Conservation (phyloP, 75 land plant genomes). For the Cryptomeria japonica region DNA sequence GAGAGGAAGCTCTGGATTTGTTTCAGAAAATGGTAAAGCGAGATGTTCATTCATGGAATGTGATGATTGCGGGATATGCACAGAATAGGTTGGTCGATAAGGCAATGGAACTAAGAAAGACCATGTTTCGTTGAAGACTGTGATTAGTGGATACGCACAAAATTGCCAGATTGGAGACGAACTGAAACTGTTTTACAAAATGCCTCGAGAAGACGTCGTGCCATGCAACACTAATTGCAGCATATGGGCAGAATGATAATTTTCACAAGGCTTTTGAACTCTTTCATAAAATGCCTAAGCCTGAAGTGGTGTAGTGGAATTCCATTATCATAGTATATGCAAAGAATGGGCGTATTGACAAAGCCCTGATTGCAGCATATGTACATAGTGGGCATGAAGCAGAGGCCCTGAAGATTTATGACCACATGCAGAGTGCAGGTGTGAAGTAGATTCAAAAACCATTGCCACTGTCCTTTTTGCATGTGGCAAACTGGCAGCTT, state of each 20-base stretch:
- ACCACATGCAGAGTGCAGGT: conserved; percentile 41
- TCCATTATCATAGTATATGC: conserved; percentile 65
- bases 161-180: conserved; percentile 41
- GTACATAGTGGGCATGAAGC: conserved; percentile 52
- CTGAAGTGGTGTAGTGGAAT: conserved; percentile 59
- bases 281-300: conserved; percentile 56
- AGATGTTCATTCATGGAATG: conserved; percentile 35
- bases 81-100: conserved; percentile 27
- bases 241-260: conserved; percentile 58
- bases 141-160: conserved; percentile 45
- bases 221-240: conserved; percentile 80
- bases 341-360: conserved; percentile 28
- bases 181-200: conserved; percentile 35
- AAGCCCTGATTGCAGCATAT: conserved; percentile 60
- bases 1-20: conserved; percentile 28
- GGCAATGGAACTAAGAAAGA: conserved; percentile 30
- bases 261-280: conserved; percentile 54
- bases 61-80: conserved; percentile 40
- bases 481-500: conserved; percentile 41
- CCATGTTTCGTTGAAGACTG: conserved; percentile 53
- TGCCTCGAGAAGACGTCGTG: conserved; percentile 54
- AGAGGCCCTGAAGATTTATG: conserved; percentile 55
- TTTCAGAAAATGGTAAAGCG: conserved; percentile 35
- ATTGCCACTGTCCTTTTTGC: conserved; percentile 44
- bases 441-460: conserved; percentile 37